A percentile compares a stretch with the other conserved stretches of the same genome.
Evolutionary conservation across 2,329 filamentous ascomycete species (phyloP).

Genomic region (Neopestalotiopsis rosae): DNA sequence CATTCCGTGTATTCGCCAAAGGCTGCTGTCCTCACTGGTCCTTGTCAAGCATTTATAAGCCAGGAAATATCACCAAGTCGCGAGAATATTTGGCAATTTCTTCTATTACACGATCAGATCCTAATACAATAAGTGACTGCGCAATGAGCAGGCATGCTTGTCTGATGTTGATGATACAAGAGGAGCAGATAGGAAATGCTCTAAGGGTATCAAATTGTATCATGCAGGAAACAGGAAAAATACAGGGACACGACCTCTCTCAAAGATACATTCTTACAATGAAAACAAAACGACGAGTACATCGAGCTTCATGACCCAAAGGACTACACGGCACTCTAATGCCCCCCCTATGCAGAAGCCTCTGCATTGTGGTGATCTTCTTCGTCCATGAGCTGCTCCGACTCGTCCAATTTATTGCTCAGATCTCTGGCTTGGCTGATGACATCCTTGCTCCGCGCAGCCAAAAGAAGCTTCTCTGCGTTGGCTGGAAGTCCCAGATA

Average conservation of each 20-base stretch:
- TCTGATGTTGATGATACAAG: neutral
- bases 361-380: slow-evolving; percentile 20
- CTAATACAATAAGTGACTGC: neutral
- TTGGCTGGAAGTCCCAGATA: slow-evolving; percentile 94
- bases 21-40: no score
- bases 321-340: neutral
- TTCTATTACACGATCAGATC: neutral
- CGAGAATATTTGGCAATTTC: neutral
- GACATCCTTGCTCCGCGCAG: slow-evolving; percentile 85
- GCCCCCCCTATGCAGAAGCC: neutral
- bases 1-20: no score
- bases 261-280: neutral
- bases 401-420: slow-evolving; percentile 88
- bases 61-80: no score
- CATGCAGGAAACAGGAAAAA: neutral
- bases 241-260: neutral
- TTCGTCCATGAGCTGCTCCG: slow-evolving; percentile 86
- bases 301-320: neutral
- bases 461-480: slow-evolving; percentile 92
- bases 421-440: slow-evolving; percentile 85
- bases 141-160: neutral
- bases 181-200: slow-evolving; percentile 1
- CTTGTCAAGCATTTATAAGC: no score
- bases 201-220: neutral
- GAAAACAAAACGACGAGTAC: no score